phyloP scores from a whole-genome alignment of 2,329 filamentous ascomycete species.

The Penicillium fuscoglaucum region DNA sequence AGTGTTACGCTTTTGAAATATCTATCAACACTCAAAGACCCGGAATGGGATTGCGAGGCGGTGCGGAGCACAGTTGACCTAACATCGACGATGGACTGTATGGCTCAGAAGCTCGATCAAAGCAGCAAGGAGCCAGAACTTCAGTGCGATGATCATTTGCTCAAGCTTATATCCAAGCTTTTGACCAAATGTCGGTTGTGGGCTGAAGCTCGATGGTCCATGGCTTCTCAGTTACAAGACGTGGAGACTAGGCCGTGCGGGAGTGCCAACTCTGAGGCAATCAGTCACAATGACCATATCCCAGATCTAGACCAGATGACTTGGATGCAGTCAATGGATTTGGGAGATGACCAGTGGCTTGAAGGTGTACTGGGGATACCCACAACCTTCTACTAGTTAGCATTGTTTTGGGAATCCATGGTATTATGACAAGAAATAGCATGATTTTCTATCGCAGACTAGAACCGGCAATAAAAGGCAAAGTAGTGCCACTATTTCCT shows the following conservation, averaged over 20 bases:
- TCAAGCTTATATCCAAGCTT: slow-evolving; percentile 29
- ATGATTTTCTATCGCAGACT: background rate
- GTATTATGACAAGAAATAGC: no score
- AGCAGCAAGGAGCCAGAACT: slow-evolving; percentile 30
- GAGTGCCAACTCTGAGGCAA: slow-evolving; percentile 6
- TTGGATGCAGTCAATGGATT: slow-evolving; percentile 34
- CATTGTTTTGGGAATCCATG: background rate
- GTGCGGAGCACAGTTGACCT: slow-evolving; percentile 37
- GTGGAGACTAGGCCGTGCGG: background rate
- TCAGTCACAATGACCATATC: slow-evolving; percentile 10
- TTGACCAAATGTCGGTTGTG: slow-evolving; percentile 24
- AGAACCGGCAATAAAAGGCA: background rate
- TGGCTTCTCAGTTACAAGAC: slow-evolving; percentile 12
- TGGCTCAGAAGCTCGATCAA: slow-evolving; percentile 31
- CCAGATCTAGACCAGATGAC: slow-evolving; percentile 30
- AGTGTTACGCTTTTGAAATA: slow-evolving; percentile 40
- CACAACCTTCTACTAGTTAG: slow-evolving; percentile 35
- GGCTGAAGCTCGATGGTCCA: slow-evolving; percentile 21
- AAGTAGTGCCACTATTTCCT: background rate
- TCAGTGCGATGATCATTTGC: slow-evolving; percentile 32
- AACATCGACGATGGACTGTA: slow-evolving; percentile 31
- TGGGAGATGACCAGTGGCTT: slow-evolving; percentile 31
- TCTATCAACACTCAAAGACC: slow-evolving; percentile 40
- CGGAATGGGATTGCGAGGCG: slow-evolving; percentile 41
- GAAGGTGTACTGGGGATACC: slow-evolving; percentile 24